Evolutionary conservation across 2,329 filamentous ascomycete genomes (phyloP).

Genomic region (Endocalyx cinctus): DNA sequence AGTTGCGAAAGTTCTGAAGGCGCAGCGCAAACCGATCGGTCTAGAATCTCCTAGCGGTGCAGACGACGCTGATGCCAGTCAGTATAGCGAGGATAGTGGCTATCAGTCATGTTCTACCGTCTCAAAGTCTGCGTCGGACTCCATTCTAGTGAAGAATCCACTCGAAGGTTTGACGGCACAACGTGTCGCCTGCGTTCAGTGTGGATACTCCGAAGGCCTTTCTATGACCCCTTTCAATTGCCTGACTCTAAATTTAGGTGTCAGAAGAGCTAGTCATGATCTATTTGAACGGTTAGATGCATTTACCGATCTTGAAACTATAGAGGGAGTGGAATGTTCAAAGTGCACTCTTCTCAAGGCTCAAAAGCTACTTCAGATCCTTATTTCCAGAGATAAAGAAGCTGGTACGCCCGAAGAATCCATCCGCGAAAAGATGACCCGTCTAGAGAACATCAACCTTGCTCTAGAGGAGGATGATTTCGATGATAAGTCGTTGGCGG

Average conservation of each 20-base stretch:
- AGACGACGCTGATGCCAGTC: slow-evolving; percentile 41
- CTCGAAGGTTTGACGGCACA: slow-evolving; percentile 85
- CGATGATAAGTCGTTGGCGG: slow-evolving; percentile 59
- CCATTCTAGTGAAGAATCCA: slow-evolving; percentile 59
- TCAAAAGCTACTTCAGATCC: slow-evolving; percentile 40
- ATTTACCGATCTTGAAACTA: slow-evolving; percentile 78
- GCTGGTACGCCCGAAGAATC: slow-evolving; percentile 39
- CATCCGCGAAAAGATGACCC: slow-evolving; percentile 45
- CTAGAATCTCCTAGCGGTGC: slow-evolving; percentile 34
- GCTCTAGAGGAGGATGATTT: slow-evolving; percentile 79
- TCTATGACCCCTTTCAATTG: slow-evolving; percentile 93
- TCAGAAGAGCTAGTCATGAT: slow-evolving; percentile 57
- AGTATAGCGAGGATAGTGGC: slow-evolving; percentile 53
- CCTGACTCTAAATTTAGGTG: slow-evolving; percentile 76
- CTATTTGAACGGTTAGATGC: slow-evolving; percentile 77
- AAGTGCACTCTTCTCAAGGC: slow-evolving; percentile 77
- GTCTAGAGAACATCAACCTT: slow-evolving; percentile 62
- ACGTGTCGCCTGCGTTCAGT: slow-evolving; percentile 79
- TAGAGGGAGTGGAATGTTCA: slow-evolving; percentile 84
- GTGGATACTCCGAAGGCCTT: slow-evolving; percentile 81
- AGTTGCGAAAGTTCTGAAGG: slow-evolving; percentile 46
- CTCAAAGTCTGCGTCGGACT: slow-evolving; percentile 31
- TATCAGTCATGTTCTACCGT: slow-evolving; percentile 44
- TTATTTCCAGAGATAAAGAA: slow-evolving; percentile 38
- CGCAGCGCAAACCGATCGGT: slow-evolving; percentile 29